Percentiles rank a stretch among this genome's conserved stretches.
Conservation (phyloP, 179 eudicot genomes). For the Camellia oleifera region DNA sequence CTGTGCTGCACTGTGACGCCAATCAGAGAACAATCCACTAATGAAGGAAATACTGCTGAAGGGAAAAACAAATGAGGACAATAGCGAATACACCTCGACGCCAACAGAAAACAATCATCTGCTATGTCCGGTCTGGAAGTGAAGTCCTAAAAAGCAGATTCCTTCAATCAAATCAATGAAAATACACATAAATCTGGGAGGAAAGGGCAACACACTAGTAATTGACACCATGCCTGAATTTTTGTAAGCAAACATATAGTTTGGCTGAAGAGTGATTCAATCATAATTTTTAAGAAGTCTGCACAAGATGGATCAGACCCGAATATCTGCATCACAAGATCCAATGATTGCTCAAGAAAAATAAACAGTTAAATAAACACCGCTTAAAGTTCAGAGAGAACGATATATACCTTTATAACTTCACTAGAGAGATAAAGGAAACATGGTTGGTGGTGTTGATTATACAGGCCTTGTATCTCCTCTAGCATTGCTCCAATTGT, state of each 20-base stretch:
- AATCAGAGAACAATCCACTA: slow-evolving; percentile 82
- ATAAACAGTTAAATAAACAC: slow-evolving; percentile 8
- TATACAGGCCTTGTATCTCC: slow-evolving; percentile 88
- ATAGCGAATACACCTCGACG: slow-evolving; percentile 95
- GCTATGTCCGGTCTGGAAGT: slow-evolving; percentile 92
- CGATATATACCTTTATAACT: slow-evolving; percentile 76
- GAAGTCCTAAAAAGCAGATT: slow-evolving; percentile 59
- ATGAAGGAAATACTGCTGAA: slow-evolving; percentile 66
- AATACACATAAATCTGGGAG: background rate
- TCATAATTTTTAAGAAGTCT: slow-evolving; percentile 64
- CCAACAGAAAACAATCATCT: slow-evolving; percentile 96
- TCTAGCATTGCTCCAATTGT: slow-evolving; percentile 96
- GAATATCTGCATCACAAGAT: slow-evolving; percentile 66
- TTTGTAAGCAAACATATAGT: slow-evolving; percentile 76
- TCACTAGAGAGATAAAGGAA: slow-evolving; percentile 98
- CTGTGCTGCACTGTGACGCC: slow-evolving; percentile 99
- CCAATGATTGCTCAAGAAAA: slow-evolving; percentile 14
- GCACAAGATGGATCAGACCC: slow-evolving; percentile 96
- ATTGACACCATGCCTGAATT: slow-evolving; percentile 48
- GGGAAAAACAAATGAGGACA: slow-evolving; percentile 91
- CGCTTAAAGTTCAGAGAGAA: slow-evolving; percentile 14
- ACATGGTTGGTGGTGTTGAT: slow-evolving; percentile 93
- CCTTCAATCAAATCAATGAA: slow-evolving; percentile 15
- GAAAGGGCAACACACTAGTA: slow-evolving; percentile 6
- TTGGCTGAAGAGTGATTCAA: slow-evolving; percentile 86